phyloP scores from a whole-genome alignment of 768 basidiomycete genomes.

The Amanita exitialis region DNA sequence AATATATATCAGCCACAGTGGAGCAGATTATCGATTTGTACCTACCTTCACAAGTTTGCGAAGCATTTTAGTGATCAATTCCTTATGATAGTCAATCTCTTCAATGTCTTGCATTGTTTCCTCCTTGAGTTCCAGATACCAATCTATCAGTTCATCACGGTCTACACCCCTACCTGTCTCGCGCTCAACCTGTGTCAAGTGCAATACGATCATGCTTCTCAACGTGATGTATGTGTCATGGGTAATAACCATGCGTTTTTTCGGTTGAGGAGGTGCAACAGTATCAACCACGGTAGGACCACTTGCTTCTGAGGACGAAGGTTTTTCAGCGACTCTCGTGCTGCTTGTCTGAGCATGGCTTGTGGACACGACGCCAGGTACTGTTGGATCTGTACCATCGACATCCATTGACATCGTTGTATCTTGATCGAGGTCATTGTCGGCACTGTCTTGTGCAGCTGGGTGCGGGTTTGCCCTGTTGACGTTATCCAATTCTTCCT shows the following conservation, averaged over 20 bases:
- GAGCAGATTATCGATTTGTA: not conserved
- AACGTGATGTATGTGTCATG: conserved; percentile 92
- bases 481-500: conserved; percentile 56
- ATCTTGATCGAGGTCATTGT: conserved; percentile 35
- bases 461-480: conserved; percentile 33
- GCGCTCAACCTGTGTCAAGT: conserved; percentile 69
- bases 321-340: conserved; percentile 19
- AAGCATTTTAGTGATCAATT: conserved; percentile 83
- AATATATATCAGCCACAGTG: conserved; percentile 4
- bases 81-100: conserved; percentile 84
- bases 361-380: conserved; percentile 35
- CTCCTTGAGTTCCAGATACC: conserved; percentile 92
- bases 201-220: conserved; percentile 80
- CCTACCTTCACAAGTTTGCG: conserved; percentile 84
- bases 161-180: conserved; percentile 71
- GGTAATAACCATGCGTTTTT: conserved; percentile 82
- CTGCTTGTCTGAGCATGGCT: conserved; percentile 19
- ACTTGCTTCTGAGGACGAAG: conserved; percentile 26
- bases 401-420: conserved; percentile 59
- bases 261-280: conserved; percentile 35
- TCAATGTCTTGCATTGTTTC: conserved; percentile 74
- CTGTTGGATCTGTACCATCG: conserved; percentile 39
- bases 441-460: conserved; percentile 18
- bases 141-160: conserved; percentile 87
- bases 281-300: conserved; percentile 26